These are phyloP conservation scores for Xylaria cubensis DNA, from an alignment of 495 filamentous ascomycete genomes.

Conservation along the genomic window DNA sequence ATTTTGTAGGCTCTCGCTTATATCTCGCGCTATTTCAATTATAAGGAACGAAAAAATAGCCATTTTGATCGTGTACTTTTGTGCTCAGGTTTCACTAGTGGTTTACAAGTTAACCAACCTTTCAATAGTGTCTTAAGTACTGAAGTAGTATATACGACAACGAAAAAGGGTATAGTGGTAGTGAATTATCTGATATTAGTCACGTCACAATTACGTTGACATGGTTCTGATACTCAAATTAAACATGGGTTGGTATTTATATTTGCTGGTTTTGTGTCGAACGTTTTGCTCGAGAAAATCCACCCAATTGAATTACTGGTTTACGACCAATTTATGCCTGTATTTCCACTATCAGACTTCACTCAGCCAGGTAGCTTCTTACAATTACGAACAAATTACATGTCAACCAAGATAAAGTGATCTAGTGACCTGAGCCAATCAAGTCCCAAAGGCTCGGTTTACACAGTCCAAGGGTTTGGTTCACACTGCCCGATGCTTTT, in stretches of 20 bases:
- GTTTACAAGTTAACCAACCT: neutral
- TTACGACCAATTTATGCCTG: neutral
- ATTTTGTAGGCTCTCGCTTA: neutral
- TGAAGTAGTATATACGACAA: neutral
- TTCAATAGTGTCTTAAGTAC: neutral
- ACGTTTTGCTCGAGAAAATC: neutral
- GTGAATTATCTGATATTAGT: neutral
- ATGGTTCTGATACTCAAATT: neutral
- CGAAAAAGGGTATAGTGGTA: neutral
- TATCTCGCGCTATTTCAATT: neutral
- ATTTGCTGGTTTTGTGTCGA: neutral
- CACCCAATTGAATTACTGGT: too few species aligned
- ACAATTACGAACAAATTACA: neutral
- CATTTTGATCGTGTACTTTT: neutral
- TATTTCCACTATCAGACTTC: neutral
- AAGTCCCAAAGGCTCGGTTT: neutral
- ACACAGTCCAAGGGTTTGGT: too few species aligned
- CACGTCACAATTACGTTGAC: neutral
- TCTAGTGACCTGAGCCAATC: neutral
- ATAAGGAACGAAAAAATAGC: neutral
- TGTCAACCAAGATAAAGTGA: neutral
- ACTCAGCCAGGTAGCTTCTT: neutral
- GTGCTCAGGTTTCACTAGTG: neutral
- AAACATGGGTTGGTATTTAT: neutral
- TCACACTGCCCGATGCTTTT: neutral